Conservation (phyloP, 768 basidiomycete genomes). For the Suillus variegatus region DNA sequence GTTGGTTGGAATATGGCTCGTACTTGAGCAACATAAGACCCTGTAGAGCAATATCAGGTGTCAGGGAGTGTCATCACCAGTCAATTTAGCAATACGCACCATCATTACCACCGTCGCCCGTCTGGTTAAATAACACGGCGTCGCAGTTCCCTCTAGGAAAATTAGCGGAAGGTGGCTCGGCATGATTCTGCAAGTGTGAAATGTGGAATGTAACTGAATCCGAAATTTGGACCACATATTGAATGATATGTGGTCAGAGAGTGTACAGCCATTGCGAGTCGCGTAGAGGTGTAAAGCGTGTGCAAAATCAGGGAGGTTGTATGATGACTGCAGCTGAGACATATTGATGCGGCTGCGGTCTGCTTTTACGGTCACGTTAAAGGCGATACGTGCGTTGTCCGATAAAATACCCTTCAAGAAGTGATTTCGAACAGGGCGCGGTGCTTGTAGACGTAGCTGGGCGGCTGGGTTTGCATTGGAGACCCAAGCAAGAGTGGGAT, state of each 20-base stretch:
- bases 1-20: too few relatives aligned
- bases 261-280: neutral
- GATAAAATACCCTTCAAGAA: neutral
- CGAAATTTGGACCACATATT: conserved; percentile 22
- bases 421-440: neutral
- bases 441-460: neutral
- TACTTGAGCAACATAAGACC: too few relatives aligned
- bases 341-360: neutral
- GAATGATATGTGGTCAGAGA: neutral
- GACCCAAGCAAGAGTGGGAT: neutral
- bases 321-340: neutral
- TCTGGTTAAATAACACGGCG: neutral
- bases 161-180: neutral
- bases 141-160: neutral
- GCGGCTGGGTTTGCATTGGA: neutral
- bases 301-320: neutral
- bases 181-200: conserved; percentile 18
- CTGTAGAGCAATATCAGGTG: too few relatives aligned
- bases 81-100: neutral
- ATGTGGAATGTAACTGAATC: conserved; percentile 25
- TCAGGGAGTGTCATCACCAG: too few relatives aligned
- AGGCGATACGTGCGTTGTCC: neutral
- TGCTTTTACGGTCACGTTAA: neutral
- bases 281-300: neutral
- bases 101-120: neutral